Evolutionary conservation across 2,329 filamentous ascomycete genomes (phyloP).

Genomic region (Beauveria australis): DNA sequence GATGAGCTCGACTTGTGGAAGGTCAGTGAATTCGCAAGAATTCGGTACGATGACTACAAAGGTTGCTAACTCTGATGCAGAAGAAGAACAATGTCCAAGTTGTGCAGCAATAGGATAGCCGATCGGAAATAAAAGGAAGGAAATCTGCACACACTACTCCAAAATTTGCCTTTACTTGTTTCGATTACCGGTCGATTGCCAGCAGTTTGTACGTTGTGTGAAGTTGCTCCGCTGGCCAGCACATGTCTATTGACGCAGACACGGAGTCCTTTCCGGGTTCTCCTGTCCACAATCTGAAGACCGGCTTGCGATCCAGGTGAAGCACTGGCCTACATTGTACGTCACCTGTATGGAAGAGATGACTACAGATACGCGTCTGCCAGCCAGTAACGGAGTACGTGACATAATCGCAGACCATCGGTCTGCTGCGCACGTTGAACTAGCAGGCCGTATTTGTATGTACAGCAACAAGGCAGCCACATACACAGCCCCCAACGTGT

Average conservation of each 20-base stretch:
- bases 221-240: background rate
- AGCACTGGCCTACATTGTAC: background rate
- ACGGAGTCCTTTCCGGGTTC: background rate
- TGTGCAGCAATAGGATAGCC: conserved; percentile 56
- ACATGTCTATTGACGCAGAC: background rate
- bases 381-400: background rate
- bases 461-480: background rate
- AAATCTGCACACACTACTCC: conserved; percentile 6
- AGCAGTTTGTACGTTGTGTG: too few species aligned
- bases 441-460: background rate
- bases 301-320: background rate
- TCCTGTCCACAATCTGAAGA: too few species aligned
- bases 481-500: conserved; percentile 1
- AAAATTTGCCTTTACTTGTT: background rate
- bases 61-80: conserved; percentile 34
- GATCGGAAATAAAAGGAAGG: conserved; percentile 18
- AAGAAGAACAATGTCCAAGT: conserved; percentile 88
- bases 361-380: background rate
- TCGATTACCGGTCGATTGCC: too few species aligned
- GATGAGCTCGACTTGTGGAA: conserved; percentile 98
- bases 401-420: background rate
- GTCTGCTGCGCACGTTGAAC: background rate
- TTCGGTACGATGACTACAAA: background rate
- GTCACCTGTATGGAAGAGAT: background rate
- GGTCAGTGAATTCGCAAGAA: conserved; percentile 40